Evolutionary conservation across 2,329 filamentous ascomycete genomes (phyloP), one percentile per base, ranked within the genome.

Genomic region (Colletotrichum sp.): DNA sequence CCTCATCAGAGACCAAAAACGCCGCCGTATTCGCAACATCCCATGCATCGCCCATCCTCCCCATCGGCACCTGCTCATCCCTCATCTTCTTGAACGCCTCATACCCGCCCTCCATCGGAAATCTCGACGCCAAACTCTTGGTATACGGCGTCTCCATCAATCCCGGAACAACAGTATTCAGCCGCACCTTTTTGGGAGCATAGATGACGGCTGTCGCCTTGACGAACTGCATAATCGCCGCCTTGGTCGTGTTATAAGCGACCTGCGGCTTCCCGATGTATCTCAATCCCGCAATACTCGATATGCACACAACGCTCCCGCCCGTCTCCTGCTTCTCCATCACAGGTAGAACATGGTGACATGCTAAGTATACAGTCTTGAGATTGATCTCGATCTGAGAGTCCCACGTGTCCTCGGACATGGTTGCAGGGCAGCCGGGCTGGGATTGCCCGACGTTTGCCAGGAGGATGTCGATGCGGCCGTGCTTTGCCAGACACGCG

Each of bases 381-480:
- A 92, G 82, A 77, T 92, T 92, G 55, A 91, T 80, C 12, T 89
- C 86, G 66, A 90, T 85, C 75, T 92, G 90, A 0, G 82, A 73
- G 77, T 91, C 87, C 90, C 89, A 92, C 0, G 84, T 78, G 2
- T 85, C 83, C 70, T 91, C 89, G 0, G 71, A 61, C 84, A 91
- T 88, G 0, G 80, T 82, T 0, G 86, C 89, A 1, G 90, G 87
- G 34, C 85, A 85, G 0, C 90, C 90, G 0, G 86, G 87, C 73
- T 92, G 89, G 1, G 87, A 89, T 68, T 87, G 87, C 3, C 91
- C 91, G 5, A 92, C 91, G 68, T 92, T 92, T 77, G 91, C 92
- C 18, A 93, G 80, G 1, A 93, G 82, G 26, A 93, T 89, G 77
- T 93, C 91, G 69, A 92, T 89, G 8, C 88, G 86, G 10, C 90